Conservation (phyloP, 768 basidiomycete genomes). For the Mycena albidolilacea region DNA sequence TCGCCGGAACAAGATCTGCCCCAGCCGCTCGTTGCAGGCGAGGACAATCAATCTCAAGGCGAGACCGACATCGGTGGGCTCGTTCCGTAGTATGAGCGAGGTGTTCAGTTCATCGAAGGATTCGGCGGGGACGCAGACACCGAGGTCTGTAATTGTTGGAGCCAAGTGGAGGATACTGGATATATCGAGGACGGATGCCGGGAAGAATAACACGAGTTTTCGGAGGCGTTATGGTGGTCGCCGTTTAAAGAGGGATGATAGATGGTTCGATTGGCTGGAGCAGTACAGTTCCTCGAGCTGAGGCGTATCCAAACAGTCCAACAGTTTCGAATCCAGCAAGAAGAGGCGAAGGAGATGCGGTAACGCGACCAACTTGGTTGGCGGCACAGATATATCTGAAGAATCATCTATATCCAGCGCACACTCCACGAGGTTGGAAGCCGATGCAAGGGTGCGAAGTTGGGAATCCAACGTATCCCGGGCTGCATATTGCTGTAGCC, state of each 20-base stretch:
- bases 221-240: neutral
- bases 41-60: neutral
- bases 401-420: neutral
- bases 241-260: neutral
- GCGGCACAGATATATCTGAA: neutral
- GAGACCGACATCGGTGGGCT: neutral
- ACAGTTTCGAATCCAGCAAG: neutral
- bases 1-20: neutral
- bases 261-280: neutral
- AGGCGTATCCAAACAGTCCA: constrained; percentile 14
- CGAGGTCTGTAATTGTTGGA: constrained; percentile 11
- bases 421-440: constrained; percentile 20
- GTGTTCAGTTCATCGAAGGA: neutral
- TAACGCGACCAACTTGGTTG: neutral
- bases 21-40: neutral
- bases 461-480: neutral
- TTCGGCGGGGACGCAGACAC: neutral
- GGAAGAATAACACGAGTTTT: constrained; percentile 7
- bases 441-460: neutral
- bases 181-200: constrained; percentile 3
- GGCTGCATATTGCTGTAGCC: neutral
- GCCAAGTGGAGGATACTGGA: neutral
- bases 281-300: constrained; percentile 16
- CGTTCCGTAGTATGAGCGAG: constrained; percentile 3
- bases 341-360: constrained; percentile 15